Conservation (phyloP, 2,329 filamentous ascomycete species). For the Verticillium nubilum region DNA sequence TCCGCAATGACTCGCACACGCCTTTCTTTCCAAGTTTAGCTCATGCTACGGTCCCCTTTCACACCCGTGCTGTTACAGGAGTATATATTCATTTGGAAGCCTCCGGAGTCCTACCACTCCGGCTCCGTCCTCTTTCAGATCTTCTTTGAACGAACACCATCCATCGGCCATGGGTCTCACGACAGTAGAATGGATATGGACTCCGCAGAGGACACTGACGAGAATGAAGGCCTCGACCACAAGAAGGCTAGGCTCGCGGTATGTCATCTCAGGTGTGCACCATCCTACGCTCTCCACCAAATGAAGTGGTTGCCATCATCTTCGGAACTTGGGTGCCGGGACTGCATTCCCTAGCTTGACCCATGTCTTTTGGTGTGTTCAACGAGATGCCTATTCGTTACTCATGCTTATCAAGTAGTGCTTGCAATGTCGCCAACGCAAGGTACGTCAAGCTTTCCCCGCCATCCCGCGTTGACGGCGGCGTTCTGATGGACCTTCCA, state of each 20-base stretch:
- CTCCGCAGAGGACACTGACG: background rate
- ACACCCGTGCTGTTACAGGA: background rate
- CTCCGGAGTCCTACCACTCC: background rate
- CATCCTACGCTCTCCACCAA: background rate
- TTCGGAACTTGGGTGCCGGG: background rate
- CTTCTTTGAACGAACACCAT: background rate
- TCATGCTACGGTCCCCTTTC: background rate
- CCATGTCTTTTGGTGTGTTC: too few species aligned
- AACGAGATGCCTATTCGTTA: too few species aligned
- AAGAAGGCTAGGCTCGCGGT: background rate
- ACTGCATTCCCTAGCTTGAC: background rate
- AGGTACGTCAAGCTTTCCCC: constrained; percentile 1
- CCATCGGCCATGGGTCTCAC: background rate
- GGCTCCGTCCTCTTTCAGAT: background rate
- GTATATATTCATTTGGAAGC: background rate
- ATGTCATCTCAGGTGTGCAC: background rate
- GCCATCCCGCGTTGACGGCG: background rate
- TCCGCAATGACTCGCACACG: background rate
- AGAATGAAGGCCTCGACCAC: background rate
- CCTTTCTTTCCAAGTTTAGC: background rate
- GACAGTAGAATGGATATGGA: background rate
- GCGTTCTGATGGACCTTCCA: background rate
- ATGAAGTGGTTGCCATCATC: background rate
- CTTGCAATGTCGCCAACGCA: constrained; percentile 6
- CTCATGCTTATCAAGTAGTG: constrained; percentile 5